Evolutionary conservation across 768 basidiomycete genomes (phyloP), one percentile per base, ranked within the genome.

Genomic region (Tulasnella sp.): DNA sequence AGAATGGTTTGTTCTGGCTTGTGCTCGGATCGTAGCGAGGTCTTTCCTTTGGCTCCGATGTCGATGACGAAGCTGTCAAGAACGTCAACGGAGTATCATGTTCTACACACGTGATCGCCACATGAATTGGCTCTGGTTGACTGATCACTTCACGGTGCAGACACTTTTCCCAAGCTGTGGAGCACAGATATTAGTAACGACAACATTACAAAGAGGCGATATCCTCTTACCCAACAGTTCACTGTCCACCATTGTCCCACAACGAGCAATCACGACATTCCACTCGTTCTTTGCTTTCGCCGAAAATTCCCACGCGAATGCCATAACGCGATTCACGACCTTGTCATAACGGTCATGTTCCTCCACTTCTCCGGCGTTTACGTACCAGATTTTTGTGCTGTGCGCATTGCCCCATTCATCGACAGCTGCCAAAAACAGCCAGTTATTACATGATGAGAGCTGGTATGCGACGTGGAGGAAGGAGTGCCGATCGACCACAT

Each of bases 401-500:
- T 82, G 76, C 13, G 72, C 76, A 61, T 90, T 84, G 2, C 85
- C 88, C 1, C 81, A 70, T 61, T 88, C 77, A 60, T 91, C 88
- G 5, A 83, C 67, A 58, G 79, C 82, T 27, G 76, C 70, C n/a
- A 77, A 76, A 15, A 85, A 61, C 5, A 89, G 69, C 88, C 87
- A 90, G 61, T 80, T 81, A 8, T 79, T 74, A 53, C 81, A 83
- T 4, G 62, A 58, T 9, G 81, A 79, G 1, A 81, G 54, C 34
- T 66, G 70, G 62, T 91, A 91, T 2, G 77, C 88, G 33, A 89
- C 71, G 61, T 91, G 88, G 37, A 91, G 66, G 47, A 89, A 64
- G 1, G 75, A 78, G 55, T 78, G 70, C 25, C 73, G 66, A 45
- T 79, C 75, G 41, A 73, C 47, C 13, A 79, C 72, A 51, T 78